A percentile compares a stretch with the other conserved stretches of the same genome.
Conservation (phyloP, 2,329 filamentous ascomycete species). For the Colletotrichum sp. region DNA sequence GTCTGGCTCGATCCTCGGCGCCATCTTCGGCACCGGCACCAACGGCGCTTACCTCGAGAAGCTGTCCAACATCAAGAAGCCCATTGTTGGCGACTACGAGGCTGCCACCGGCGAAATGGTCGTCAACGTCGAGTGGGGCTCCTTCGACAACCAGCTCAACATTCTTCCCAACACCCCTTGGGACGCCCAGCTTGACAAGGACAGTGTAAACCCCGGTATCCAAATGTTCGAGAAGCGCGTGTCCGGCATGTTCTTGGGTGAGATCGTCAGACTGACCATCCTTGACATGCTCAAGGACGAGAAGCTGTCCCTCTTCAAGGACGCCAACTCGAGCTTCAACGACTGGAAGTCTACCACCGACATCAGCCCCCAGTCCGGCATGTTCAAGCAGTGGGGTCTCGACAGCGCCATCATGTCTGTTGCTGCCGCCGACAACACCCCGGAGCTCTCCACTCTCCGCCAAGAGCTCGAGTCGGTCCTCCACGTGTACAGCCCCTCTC, state of each 20-base stretch:
- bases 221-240: constrained; percentile 99
- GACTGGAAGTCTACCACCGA: constrained; percentile 73
- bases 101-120: constrained; percentile 90
- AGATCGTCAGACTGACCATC: constrained; percentile 83
- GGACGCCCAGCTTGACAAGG: constrained; percentile 78
- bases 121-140: constrained; percentile 98
- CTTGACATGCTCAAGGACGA: constrained; percentile 74
- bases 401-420: constrained; percentile 91
- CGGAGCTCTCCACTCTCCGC: constrained; percentile 74
- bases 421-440: constrained; percentile 79
- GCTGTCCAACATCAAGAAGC: constrained; percentile 82
- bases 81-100: constrained; percentile 74
- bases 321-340: constrained; percentile 75
- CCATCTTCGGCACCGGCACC: constrained; percentile 96
- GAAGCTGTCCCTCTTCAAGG: constrained; percentile 74
- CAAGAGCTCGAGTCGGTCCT: constrained; percentile 80
- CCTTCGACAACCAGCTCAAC: constrained; percentile 92
- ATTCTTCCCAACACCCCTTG: constrained; percentile 87
- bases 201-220: constrained; percentile 88
- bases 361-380: constrained; percentile 66
- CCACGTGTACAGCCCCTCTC: constrained; percentile 75
- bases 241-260: constrained; percentile 97
- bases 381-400: constrained; percentile 85
- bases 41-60: constrained; percentile 98
- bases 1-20: constrained; percentile 86